phyloP scores from a whole-genome alignment of 208 protist genomes.

The Leishmania braziliensis region DNA sequence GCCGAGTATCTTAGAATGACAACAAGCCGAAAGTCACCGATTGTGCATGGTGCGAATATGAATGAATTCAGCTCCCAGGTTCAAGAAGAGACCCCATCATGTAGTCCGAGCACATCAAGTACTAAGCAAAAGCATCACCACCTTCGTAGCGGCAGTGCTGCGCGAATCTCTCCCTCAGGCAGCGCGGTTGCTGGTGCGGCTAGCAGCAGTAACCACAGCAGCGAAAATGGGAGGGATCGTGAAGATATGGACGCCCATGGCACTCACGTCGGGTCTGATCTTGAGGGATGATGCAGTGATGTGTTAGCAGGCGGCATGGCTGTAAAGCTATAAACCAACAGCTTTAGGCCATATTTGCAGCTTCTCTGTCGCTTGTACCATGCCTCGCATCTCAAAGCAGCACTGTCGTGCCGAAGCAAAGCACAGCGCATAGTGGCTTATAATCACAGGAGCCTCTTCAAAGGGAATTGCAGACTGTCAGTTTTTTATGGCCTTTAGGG shows the following conservation, averaged over 20 bases:
- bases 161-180: slow-evolving; percentile 14
- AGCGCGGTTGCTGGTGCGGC: slow-evolving; percentile 16
- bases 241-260: slow-evolving; percentile 9
- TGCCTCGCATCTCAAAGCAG: background rate
- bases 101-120: slow-evolving; percentile 9
- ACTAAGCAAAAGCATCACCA: slow-evolving; percentile 15
- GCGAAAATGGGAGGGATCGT: slow-evolving; percentile 17
- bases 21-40: slow-evolving; percentile 38
- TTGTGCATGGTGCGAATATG: slow-evolving; percentile 46
- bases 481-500: background rate
- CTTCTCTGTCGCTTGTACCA: background rate
- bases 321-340: background rate
- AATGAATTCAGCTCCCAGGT: slow-evolving; percentile 75
- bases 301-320: background rate
- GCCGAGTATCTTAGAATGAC: slow-evolving; percentile 45
- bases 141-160: background rate
- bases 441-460: background rate
- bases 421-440: background rate
- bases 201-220: slow-evolving; percentile 24
- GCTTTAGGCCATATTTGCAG: background rate
- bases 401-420: background rate
- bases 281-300: background rate
- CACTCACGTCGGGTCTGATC: background rate
- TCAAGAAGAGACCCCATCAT: slow-evolving; percentile 38
- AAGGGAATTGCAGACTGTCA: background rate